phyloP scores from a whole-genome alignment of 129 eudicot species.

The Ambrosia artemisiifolia region DNA sequence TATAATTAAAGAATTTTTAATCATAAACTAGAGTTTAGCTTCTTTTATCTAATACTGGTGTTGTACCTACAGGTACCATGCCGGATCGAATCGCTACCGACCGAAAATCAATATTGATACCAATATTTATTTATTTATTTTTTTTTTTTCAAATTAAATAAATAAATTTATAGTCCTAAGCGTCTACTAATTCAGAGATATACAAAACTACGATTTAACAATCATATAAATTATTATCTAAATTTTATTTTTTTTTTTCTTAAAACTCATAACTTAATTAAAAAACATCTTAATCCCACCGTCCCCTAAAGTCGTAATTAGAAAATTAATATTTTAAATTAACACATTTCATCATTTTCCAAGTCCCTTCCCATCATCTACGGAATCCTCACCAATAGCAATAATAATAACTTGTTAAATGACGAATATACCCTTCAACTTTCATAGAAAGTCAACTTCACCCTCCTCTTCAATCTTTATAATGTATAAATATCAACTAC shows the following conservation, averaged over 20 bases:
- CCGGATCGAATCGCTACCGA: no score
- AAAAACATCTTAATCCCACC: constrained; percentile 15
- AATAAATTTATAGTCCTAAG: no score
- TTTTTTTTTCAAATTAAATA: no score
- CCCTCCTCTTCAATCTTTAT: background rate
- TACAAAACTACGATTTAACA: background rate
- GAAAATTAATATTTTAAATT: constrained; percentile 10
- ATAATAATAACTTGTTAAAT: constrained; percentile 6
- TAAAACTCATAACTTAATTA: background rate
- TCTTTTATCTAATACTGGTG: no score
- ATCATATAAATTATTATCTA: background rate
- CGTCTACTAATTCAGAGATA: no score
- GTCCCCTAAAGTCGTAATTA: constrained; percentile 32
- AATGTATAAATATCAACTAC: constrained; percentile 34
- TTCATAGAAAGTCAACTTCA: constrained; percentile 27
- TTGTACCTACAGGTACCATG: no score
- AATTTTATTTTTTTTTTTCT: background rate
- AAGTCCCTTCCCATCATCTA: constrained; percentile 41
- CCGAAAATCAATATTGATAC: no score
- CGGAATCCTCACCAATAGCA: constrained; percentile 42
- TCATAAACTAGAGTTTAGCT: no score
- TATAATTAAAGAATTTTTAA: no score
- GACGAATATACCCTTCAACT: constrained; percentile 9
- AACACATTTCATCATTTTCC: constrained; percentile 34
- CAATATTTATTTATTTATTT: no score